Evolutionary conservation across 768 basidiomycete genomes (phyloP), one percentile per base, ranked within the genome.

Genomic region (Clavulina sp.): DNA sequence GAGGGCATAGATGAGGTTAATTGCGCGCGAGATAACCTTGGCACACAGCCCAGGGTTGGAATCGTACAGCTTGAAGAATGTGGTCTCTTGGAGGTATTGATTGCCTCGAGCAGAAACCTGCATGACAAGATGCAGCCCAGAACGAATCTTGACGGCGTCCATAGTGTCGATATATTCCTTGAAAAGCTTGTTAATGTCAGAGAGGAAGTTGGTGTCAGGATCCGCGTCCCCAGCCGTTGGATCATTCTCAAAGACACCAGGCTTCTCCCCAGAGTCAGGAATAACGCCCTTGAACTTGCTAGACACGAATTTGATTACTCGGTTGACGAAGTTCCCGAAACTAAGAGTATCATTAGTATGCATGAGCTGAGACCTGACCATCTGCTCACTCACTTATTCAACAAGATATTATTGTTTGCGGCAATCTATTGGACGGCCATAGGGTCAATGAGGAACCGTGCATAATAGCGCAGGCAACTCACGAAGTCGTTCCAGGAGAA

Each of bases 321-420:
- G 83, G 65, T 99, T 99, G 57, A 97, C 84, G 59, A 95, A 97
- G 69, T 99, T 99, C 41, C 95, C 95, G 59, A 99, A 84, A 68
- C 86, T 88, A 2, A 21, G 2, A 7, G 26, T 40, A 4, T 7
- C 4, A 21, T 18, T 6, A 36, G 13, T 9, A 36, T 48, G 44
- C 23, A 46, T 46, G 18, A 9, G 44, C 23, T 4, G 9, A 34
- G 19, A 47, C 9, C 41, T 50, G 4, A 30, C 18, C 21, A 41
- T 19, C 3, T 16, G 28, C 48, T 18, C 1, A 62, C 73, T 58
- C 53, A 87, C 86, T 96, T 99, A 65, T 96, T 95, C 59, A 99
- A 67, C 36, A 99, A 69, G 52, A 96, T 75, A 54, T 83, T 84
- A 69, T 99, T 99, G 64, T 95, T 92, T 7, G 84, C 85, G 28